Conservation (phyloP, 2,329 filamentous ascomycete genomes). For the Xylaria multiplex region DNA sequence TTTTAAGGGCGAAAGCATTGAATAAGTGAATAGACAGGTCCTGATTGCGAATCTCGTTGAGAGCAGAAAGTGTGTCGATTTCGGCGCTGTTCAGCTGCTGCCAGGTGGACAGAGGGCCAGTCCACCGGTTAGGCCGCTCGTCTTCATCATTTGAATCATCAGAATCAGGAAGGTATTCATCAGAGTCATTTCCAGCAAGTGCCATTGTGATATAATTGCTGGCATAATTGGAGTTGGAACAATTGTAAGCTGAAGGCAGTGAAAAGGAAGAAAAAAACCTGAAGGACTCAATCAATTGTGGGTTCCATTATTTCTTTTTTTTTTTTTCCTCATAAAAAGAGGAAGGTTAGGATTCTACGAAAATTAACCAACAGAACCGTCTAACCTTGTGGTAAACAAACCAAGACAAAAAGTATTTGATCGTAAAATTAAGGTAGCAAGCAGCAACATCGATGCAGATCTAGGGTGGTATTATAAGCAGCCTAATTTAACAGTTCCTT, state of each 20-base stretch:
- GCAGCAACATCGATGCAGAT: background rate
- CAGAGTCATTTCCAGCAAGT: conserved; percentile 35
- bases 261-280: background rate
- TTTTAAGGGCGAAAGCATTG: conserved; percentile 77
- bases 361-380: background rate
- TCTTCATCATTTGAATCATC: conserved; percentile 53
- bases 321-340: background rate
- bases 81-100: conserved; percentile 68
- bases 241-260: background rate
- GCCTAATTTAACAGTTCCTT: conserved; percentile 25
- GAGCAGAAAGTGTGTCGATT: conserved; percentile 68
- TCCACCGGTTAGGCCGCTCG: conserved; percentile 76
- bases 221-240: conserved; percentile 6
- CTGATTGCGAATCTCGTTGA: conserved; percentile 70
- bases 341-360: background rate
- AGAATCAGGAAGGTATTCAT: conserved; percentile 50
- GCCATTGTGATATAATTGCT: conserved; percentile 31
- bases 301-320: background rate
- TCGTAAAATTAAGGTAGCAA: background rate
- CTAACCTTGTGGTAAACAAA: background rate
- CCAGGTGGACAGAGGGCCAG: conserved; percentile 76
- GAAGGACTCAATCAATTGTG: conserved; percentile 16
- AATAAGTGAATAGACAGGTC: conserved; percentile 83
- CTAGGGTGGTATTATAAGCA: conserved; percentile 34
- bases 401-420: background rate